Percentiles rank a stretch among this genome's conserved stretches.
Evolutionary conservation across 495 filamentous ascomycete species (phyloP).

Genomic region (Glutinoglossum americanum): DNA sequence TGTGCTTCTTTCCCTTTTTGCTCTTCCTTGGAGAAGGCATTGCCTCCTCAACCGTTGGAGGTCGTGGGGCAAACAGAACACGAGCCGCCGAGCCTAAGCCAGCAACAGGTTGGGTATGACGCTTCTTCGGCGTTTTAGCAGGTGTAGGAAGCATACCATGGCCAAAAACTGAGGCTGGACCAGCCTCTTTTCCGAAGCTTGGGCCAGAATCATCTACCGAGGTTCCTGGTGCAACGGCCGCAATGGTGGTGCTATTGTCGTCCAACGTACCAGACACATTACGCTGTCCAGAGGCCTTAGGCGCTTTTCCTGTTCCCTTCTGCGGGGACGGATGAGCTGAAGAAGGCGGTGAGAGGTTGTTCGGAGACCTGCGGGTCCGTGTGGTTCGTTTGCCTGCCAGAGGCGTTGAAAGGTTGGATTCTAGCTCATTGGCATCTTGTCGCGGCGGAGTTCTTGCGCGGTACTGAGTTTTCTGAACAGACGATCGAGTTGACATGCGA

Average conservation of each 20-base stretch:
- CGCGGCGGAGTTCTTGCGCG: slow-evolving; percentile 18
- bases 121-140: slow-evolving; percentile 67
- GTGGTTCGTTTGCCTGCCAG: not conserved
- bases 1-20: slow-evolving; percentile 32
- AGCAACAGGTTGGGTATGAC: slow-evolving; percentile 28
- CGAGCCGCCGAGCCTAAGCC: slow-evolving; percentile 46
- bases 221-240: slow-evolving; percentile 9
- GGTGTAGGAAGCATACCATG: slow-evolving; percentile 59
- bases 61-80: slow-evolving; percentile 41
- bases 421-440: not conserved
- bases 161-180: not conserved
- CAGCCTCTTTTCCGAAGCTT: not conserved
- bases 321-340: slow-evolving; percentile 14
- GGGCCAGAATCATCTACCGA: slow-evolving; percentile 10
- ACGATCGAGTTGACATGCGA: slow-evolving; percentile 29
- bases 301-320: slow-evolving; percentile 1
- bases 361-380: not conserved
- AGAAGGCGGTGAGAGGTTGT: slow-evolving; percentile 25
- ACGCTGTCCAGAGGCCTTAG: not conserved
- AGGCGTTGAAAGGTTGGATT: not conserved
- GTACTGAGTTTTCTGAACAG: slow-evolving; percentile 19
- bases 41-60: slow-evolving; percentile 26
- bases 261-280: slow-evolving; percentile 20
- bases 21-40: slow-evolving; percentile 37
- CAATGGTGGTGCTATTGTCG: slow-evolving; percentile 15